Base-by-base conservation (phyloP, 495 filamentous ascomycete genomes). In the Daldinia caldariorum region DNA sequence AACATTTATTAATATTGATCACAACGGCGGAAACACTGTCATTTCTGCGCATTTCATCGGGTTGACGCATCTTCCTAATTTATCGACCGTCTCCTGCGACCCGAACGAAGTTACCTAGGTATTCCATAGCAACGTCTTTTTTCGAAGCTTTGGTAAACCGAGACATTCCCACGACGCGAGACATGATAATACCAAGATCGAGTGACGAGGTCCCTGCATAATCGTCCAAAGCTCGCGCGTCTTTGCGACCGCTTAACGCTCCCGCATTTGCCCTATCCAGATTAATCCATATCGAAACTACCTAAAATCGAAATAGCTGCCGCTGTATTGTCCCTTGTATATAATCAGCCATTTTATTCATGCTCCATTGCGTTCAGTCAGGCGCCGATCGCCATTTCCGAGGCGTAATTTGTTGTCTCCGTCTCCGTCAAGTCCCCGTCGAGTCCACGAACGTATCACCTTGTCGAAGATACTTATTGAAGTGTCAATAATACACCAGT, bases 291-390 rank as follows among this genome's bases (percentile, higher is more conserved):
- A 16, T 55, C 61, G 41, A 31, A 59, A 12, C 32, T 22, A 43
- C 20, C 26, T 26, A 26, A 26, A 26, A 7, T 59, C 62, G 62
- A 63, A 6, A 39, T 39, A 55, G 39, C 54, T 31, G 6, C 20
- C 13, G 16, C 37, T 7, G 26, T 63, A 7, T 26, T 9, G 34
- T 45, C 14, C 57, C 26, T 51, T 69, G 67, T n/a, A 78, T 39
- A 82, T 73, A 75, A 83, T 78, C 69, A 78, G 77, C 18, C 77
- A 77, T 66, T 74, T 37, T 34, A 66, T 69, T 73, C 58, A 73
- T 73, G 66, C 69, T 31, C 66, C 51, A 51, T 70, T 59, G 66
- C 59, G 60, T 53, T 51, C 39, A 6, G 41, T 43, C 26, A 22
- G 70, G 70, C 70, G 70, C 70, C 45, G 20, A 65, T 67, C 70